These are phyloP conservation scores for Acer yangbiense DNA, from an alignment of 345 rosid genomes.

Conservation along the genomic window DNA sequence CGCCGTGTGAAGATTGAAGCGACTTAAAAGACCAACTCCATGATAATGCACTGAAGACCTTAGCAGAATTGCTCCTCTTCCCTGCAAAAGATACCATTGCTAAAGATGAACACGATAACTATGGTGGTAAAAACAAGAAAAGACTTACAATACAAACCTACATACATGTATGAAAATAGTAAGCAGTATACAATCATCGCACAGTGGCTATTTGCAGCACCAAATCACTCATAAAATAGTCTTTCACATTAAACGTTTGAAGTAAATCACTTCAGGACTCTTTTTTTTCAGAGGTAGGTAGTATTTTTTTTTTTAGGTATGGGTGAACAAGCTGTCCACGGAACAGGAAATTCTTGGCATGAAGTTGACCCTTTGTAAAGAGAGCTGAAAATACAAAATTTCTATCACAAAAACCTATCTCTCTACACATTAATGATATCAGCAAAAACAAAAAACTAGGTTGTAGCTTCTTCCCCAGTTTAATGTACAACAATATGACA, in stretches of 20 bases:
- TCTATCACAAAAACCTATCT: neutral
- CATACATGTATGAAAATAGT: neutral
- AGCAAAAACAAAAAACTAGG: neutral
- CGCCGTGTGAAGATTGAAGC: slow-evolving; percentile 54
- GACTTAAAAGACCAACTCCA: slow-evolving; percentile 93
- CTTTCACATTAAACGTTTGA: neutral
- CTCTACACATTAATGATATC: neutral
- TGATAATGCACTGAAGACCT: slow-evolving; percentile 86
- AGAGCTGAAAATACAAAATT: neutral
- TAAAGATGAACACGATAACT: slow-evolving; percentile 1
- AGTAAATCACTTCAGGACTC: neutral
- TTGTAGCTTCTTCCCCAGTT: neutral
- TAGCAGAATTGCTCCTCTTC: slow-evolving; percentile 76
- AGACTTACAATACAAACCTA: neutral
- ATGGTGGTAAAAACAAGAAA: neutral
- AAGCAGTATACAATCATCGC: neutral
- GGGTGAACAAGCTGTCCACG: neutral
- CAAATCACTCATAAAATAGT: neutral
- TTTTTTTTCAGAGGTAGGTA: neutral
- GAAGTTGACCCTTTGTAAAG: neutral
- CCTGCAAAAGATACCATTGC: slow-evolving; percentile 44
- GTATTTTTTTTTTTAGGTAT: neutral
- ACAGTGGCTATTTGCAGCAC: neutral
- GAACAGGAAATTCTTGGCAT: neutral
- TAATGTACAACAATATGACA: neutral